These are phyloP conservation scores for Citrus trifoliata DNA, from an alignment of 345 rosid species.

Conservation along the genomic window DNA sequence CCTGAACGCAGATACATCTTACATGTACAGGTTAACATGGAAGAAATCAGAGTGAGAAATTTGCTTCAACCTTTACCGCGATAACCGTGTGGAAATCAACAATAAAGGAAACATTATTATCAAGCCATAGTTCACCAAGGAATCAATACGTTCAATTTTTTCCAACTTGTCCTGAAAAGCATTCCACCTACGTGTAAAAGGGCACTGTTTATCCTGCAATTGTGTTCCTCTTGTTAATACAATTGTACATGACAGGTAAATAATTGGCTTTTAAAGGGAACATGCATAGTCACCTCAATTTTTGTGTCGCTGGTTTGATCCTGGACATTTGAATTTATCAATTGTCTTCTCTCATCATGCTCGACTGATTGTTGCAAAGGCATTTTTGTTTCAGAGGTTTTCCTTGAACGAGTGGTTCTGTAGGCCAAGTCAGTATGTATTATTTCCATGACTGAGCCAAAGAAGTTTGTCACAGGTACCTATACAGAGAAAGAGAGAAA, in stretches of 20 bases:
- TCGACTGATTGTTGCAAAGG: constrained; percentile 28
- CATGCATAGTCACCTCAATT: constrained; percentile 32
- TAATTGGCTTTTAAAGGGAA: background rate
- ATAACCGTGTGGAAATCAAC: constrained; percentile 40
- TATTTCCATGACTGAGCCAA: constrained; percentile 96
- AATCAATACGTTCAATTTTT: constrained; percentile 48
- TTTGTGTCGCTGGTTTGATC: constrained; percentile 17
- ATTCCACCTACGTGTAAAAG: constrained; percentile 32
- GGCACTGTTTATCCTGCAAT: constrained; percentile 49
- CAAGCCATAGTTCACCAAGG: constrained; percentile 60
- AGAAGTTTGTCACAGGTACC: constrained; percentile 97
- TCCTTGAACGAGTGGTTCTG: constrained; percentile 34
- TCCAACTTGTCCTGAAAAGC: constrained; percentile 33
- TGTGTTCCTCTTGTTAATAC: constrained; percentile 1
- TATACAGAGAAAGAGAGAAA: constrained; percentile 26
- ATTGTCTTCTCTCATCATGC: constrained; percentile 22
- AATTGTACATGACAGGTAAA: background rate
- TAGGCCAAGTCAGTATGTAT: constrained; percentile 79
- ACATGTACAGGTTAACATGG: background rate
- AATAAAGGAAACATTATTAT: constrained; percentile 46
- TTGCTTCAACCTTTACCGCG: constrained; percentile 16
- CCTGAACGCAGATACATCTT: background rate
- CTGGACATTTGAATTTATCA: constrained; percentile 17
- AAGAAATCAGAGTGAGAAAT: background rate
- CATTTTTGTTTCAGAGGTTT: constrained; percentile 20